Percentiles rank a stretch among this genome's conserved stretches.
These are phyloP conservation scores for Pyrenula aspistea DNA, from an alignment of 495 filamentous ascomycete species.

Conservation along the genomic window DNA sequence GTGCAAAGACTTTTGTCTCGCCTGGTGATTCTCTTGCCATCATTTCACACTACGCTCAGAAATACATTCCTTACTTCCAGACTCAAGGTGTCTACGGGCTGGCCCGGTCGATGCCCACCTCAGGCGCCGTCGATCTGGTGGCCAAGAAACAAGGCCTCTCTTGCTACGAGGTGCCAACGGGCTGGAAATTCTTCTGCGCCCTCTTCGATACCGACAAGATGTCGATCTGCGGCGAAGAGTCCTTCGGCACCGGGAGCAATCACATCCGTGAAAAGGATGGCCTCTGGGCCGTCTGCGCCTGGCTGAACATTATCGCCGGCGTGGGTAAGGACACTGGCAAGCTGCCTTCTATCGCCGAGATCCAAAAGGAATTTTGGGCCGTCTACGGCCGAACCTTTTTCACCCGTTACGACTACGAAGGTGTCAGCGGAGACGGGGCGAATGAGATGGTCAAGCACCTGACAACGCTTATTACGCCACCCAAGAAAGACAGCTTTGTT, in stretches of 20 bases:
- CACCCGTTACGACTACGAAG: slow-evolving; percentile 96
- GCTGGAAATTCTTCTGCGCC: slow-evolving; percentile 99
- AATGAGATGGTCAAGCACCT: slow-evolving; percentile 76
- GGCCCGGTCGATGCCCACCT: slow-evolving; percentile 94
- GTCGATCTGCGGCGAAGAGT: slow-evolving; percentile 97
- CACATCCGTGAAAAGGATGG: slow-evolving; percentile 99
- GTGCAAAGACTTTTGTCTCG: slow-evolving; percentile 89
- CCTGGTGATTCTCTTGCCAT: slow-evolving; percentile 95
- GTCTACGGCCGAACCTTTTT: slow-evolving; percentile 97
- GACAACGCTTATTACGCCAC: slow-evolving; percentile 46
- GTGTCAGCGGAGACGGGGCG: slow-evolving; percentile 80
- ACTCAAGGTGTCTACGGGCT: slow-evolving; percentile 92
- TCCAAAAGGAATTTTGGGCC: slow-evolving; percentile 95
- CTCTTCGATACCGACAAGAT: slow-evolving; percentile 95
- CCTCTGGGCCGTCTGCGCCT: slow-evolving; percentile 91
- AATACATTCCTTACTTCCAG: slow-evolving; percentile 94
- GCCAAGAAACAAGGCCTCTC: slow-evolving; percentile 85
- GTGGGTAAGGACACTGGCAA: slow-evolving; percentile 62
- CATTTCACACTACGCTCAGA: slow-evolving; percentile 83
- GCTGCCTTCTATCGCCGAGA: slow-evolving; percentile 78
- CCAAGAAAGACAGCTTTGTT: slow-evolving; percentile 62
- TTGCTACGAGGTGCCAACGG: slow-evolving; percentile 94
- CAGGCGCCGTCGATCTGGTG: slow-evolving; percentile 86
- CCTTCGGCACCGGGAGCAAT: slow-evolving; percentile 96
- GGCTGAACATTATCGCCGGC: slow-evolving; percentile 97